A percentile compares a stretch with the other conserved stretches of the same genome.
Conservation (phyloP, 2,329 filamentous ascomycete genomes). For the Colletotrichum theobromicola region DNA sequence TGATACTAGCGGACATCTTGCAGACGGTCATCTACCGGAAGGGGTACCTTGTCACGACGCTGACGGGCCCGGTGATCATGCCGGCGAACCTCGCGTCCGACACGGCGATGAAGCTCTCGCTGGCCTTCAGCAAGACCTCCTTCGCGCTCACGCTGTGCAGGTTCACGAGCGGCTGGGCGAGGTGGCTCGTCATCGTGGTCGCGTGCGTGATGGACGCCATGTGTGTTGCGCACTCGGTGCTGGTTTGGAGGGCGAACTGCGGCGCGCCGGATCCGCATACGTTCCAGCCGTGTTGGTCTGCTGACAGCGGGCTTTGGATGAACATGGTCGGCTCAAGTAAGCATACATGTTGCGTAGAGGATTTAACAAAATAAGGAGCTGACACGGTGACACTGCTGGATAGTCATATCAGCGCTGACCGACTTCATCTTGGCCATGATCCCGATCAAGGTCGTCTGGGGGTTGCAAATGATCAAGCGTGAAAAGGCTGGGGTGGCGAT, state of each 20-base stretch:
- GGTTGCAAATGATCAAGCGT: slow-evolving; percentile 31
- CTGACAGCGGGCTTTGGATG: background rate
- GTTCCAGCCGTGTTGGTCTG: background rate
- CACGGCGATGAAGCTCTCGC: slow-evolving; percentile 35
- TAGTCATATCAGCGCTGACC: slow-evolving; percentile 11
- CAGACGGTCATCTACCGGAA: background rate
- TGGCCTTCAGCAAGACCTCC: slow-evolving; percentile 38
- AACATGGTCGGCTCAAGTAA: background rate
- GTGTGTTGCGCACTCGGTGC: background rate
- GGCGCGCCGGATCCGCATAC: background rate
- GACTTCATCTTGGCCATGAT: slow-evolving; percentile 32
- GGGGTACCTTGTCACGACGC: background rate
- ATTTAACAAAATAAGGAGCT: background rate
- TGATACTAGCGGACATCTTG: slow-evolving; percentile 21
- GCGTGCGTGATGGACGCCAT: background rate
- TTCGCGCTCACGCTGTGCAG: slow-evolving; percentile 40
- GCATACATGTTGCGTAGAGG: background rate
- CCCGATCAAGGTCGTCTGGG: slow-evolving; percentile 32
- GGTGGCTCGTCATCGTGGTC: slow-evolving; percentile 33
- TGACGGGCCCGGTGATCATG: slow-evolving; percentile 54
- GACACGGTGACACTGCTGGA: background rate
- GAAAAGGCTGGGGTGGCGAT: slow-evolving; percentile 32
- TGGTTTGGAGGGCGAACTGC: background rate
- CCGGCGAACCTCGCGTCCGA: slow-evolving; percentile 48
- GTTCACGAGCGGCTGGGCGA: slow-evolving; percentile 48